Conservation (phyloP, 2,329 filamentous ascomycete genomes). For the Xylariaceae sp. region DNA sequence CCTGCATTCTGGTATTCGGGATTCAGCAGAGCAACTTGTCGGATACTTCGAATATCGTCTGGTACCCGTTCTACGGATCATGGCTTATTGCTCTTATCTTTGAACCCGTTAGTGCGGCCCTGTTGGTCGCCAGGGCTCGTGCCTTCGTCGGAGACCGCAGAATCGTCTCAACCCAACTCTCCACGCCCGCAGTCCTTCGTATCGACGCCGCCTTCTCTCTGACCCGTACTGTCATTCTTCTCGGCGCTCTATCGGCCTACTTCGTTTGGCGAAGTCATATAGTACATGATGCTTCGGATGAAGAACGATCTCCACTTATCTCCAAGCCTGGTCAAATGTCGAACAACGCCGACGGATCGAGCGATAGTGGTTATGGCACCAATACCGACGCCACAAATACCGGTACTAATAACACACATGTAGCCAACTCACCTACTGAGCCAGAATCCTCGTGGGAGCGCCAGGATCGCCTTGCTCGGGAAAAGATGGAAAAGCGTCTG, state of each 20-base stretch:
- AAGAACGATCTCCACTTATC: slow-evolving; percentile 58
- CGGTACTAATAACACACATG: slow-evolving; percentile 27
- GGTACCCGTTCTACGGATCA: slow-evolving; percentile 61
- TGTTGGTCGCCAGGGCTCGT: slow-evolving; percentile 28
- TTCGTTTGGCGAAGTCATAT: slow-evolving; percentile 19
- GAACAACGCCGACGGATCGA: slow-evolving; percentile 21
- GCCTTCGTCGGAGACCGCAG: slow-evolving; percentile 1
- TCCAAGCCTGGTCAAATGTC: slow-evolving; percentile 34
- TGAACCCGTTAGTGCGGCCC: slow-evolving; percentile 44
- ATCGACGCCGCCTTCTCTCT: slow-evolving; percentile 28
- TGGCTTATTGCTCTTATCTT: slow-evolving; percentile 55
- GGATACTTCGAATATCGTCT: slow-evolving; percentile 46
- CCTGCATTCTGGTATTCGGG: slow-evolving; percentile 61
- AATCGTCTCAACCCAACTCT: slow-evolving; percentile 6
- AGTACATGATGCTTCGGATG: slow-evolving; percentile 28
- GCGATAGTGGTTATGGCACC: slow-evolving; percentile 38
- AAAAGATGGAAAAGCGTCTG: slow-evolving; percentile 63
- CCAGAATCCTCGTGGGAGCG: slow-evolving; percentile 53
- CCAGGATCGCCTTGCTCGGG: slow-evolving; percentile 48
- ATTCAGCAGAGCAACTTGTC: slow-evolving; percentile 53
- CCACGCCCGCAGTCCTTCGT: slow-evolving; percentile 14
- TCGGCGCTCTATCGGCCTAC: slow-evolving; percentile 22
- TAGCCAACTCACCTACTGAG: slow-evolving; percentile 29
- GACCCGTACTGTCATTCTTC: slow-evolving; percentile 29
- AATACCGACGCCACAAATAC: slow-evolving; percentile 36